Percentiles rank a stretch among this genome's conserved stretches.
These are phyloP conservation scores for Psilocybe subaeruginosa DNA, from an alignment of 768 basidiomycete species.

Conservation along the genomic window DNA sequence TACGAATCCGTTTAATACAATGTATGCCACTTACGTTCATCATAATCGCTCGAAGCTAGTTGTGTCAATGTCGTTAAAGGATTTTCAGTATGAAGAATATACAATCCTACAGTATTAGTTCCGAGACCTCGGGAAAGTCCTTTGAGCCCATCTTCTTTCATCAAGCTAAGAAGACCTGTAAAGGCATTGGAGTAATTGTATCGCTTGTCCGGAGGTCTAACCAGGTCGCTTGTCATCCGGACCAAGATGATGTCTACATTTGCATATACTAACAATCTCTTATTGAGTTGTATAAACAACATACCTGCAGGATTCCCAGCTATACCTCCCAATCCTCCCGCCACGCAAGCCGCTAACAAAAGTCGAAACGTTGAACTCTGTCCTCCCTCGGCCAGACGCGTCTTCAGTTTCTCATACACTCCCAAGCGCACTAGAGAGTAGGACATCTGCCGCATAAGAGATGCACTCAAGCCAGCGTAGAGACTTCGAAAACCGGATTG, in stretches of 20 bases:
- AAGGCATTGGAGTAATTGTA: constrained; percentile 84
- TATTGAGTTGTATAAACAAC: constrained; percentile 18
- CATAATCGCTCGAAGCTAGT: constrained; percentile 55
- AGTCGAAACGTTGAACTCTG: constrained; percentile 57
- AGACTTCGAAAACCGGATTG: constrained; percentile 74
- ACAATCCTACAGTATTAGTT: constrained; percentile 66
- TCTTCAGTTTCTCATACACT: constrained; percentile 78
- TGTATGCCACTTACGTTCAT: constrained; percentile 65
- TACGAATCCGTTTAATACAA: constrained; percentile 12
- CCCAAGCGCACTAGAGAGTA: constrained; percentile 88
- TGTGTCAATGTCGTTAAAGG: constrained; percentile 15
- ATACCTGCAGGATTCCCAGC: constrained; percentile 84
- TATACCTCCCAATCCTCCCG: constrained; percentile 82
- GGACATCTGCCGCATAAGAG: constrained; percentile 87
- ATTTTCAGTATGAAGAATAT: background rate
- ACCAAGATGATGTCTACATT: constrained; percentile 69
- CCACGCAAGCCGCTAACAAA: constrained; percentile 65
- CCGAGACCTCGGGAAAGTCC: constrained; percentile 76
- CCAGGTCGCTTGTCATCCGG: constrained; percentile 87
- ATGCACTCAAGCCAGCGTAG: constrained; percentile 83
- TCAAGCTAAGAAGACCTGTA: constrained; percentile 65
- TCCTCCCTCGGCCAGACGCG: constrained; percentile 49
- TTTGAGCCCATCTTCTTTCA: constrained; percentile 68
- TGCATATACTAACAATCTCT: background rate
- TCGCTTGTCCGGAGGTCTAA: constrained; percentile 71